Conservation (phyloP, 176 grass and related monocot species). For the sorghum (Sorghum bicolor) region Sorghum_bicolor_NCBIv3 NC_012875.2:45098001-45098500, state of each 20-base stretch:
- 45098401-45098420: too few species aligned
- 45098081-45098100: background rate
- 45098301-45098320: background rate
- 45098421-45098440: background rate
- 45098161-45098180: background rate
- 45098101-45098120: too few species aligned
- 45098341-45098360: background rate
- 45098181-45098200: background rate
- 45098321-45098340: background rate
- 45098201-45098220: background rate
- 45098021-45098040: background rate
- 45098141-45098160: background rate
- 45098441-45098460: too few species aligned
- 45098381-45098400: background rate
- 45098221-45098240: background rate
- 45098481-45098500: constrained; percentile 36
- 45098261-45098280: background rate
- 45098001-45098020: background rate
- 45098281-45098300: background rate
- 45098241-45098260: background rate
- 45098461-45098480: constrained; percentile 41
- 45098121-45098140: background rate
- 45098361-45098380: background rate
- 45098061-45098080: background rate
- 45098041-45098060: background rate